Evolutionary conservation across 768 basidiomycete species (phyloP).

Genomic region (Russula sp.): DNA sequence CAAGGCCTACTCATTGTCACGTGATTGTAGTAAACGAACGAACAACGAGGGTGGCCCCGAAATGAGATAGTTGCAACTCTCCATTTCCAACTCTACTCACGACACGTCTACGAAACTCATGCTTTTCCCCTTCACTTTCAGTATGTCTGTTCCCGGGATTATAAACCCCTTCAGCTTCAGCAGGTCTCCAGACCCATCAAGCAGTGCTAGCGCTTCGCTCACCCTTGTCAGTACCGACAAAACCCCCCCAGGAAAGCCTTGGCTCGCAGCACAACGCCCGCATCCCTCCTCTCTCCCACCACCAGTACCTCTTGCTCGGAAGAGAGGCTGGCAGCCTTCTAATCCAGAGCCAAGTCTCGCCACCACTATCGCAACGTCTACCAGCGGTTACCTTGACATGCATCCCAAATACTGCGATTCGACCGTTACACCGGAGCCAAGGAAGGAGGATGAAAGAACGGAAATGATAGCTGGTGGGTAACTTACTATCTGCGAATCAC

Average conservation of each 20-base stretch:
- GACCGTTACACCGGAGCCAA: slow-evolving; percentile 25
- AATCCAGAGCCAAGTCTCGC: slow-evolving; percentile 51
- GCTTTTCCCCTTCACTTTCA: slow-evolving; percentile 71
- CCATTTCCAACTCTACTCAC: not conserved
- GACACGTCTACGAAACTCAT: slow-evolving; percentile 27
- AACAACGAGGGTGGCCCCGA: too few relatives aligned
- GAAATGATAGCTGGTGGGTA: slow-evolving; percentile 42
- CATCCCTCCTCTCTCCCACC: slow-evolving; percentile 37
- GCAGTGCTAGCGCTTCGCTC: slow-evolving; percentile 20
- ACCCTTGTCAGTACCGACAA: slow-evolving; percentile 22
- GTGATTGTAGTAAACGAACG: not conserved
- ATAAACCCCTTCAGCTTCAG: slow-evolving; percentile 60
- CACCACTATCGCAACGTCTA: slow-evolving; percentile 45
- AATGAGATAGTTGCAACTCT: too few relatives aligned
- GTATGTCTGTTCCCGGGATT: slow-evolving; percentile 55
- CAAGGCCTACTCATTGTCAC: not conserved
- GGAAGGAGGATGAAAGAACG: slow-evolving; percentile 35
- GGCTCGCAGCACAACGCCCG: slow-evolving; percentile 13
- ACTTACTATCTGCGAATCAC: not conserved
- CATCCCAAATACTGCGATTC: slow-evolving; percentile 54
- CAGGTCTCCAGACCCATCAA: slow-evolving; percentile 17
- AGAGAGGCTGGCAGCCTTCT: slow-evolving; percentile 71
- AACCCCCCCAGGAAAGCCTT: slow-evolving; percentile 26
- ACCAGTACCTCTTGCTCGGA: slow-evolving; percentile 42
- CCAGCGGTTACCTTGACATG: slow-evolving; percentile 63